Conservation (phyloP, 1,284 basidiomycete genomes). For the Ustilago trichophora region DNA sequence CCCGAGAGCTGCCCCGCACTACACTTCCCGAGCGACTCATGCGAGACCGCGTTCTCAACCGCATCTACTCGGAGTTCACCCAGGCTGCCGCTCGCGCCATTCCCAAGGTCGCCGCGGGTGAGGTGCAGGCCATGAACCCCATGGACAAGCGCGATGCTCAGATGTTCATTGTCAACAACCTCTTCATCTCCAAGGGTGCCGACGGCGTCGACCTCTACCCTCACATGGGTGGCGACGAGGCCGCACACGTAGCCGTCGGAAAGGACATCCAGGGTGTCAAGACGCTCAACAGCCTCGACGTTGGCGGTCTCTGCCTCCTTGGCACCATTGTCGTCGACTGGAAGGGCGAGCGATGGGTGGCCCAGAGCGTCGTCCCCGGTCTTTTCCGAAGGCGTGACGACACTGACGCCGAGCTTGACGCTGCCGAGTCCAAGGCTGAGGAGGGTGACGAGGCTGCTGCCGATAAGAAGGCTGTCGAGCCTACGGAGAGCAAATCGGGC, state of each 20-base stretch:
- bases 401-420: slow-evolving; percentile 37
- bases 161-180: slow-evolving; percentile 72
- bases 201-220: slow-evolving; percentile 71
- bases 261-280: slow-evolving; percentile 72
- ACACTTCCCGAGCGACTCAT: slow-evolving; percentile 70
- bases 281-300: slow-evolving; percentile 71
- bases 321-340: slow-evolving; percentile 71
- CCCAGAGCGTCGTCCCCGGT: slow-evolving; percentile 72
- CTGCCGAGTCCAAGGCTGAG: slow-evolving; percentile 39
- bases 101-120: slow-evolving; percentile 70
- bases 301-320: slow-evolving; percentile 66
- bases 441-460: slow-evolving; percentile 16
- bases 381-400: slow-evolving; percentile 69
- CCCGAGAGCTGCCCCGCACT: slow-evolving; percentile 70
- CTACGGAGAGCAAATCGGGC: slow-evolving; percentile 80
- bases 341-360: slow-evolving; percentile 73
- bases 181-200: slow-evolving; percentile 72
- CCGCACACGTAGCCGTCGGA: slow-evolving; percentile 71
- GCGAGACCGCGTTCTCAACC: slow-evolving; percentile 71
- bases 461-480: slow-evolving; percentile 69
- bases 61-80: slow-evolving; percentile 71
- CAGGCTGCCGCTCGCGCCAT: slow-evolving; percentile 70
- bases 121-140: slow-evolving; percentile 71
- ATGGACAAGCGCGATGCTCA: slow-evolving; percentile 70
- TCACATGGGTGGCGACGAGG: slow-evolving; percentile 72